phyloP scores from a whole-genome alignment of 208 protist species.

The Naegleria fowleri region DNA sequence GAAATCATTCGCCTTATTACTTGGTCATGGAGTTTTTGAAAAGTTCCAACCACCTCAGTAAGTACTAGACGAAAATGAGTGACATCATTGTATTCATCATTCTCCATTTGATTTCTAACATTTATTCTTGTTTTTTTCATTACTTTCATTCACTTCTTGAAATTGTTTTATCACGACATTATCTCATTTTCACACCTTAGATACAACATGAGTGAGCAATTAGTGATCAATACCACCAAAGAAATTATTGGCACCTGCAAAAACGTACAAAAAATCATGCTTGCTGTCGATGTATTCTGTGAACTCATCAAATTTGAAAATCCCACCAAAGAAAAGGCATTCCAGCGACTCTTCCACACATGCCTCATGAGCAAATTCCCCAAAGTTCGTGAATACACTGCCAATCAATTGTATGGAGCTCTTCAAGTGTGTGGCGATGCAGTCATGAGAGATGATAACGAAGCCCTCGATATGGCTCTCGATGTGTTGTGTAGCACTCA shows the following conservation, averaged over 20 bases:
- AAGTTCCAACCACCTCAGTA: background rate
- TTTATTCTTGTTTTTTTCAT: too few species aligned
- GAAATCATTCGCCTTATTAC: constrained; percentile 53
- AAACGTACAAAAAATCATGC: constrained; percentile 1
- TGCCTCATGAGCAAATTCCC: constrained; percentile 63
- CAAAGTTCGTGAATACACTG: constrained; percentile 73
- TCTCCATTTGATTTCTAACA: too few species aligned
- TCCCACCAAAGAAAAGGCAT: background rate
- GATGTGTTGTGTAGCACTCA: background rate
- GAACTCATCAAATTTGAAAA: background rate
- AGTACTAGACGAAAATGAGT: too few species aligned
- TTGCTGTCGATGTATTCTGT: background rate
- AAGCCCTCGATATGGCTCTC: background rate
- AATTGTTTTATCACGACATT: too few species aligned
- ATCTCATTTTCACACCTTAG: background rate
- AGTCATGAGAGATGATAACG: background rate
- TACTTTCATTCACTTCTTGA: too few species aligned
- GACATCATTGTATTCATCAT: too few species aligned
- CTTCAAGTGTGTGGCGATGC: constrained; percentile 53
- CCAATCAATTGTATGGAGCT: constrained; percentile 70
- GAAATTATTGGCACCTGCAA: background rate
- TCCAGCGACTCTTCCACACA: background rate
- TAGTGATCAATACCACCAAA: background rate
- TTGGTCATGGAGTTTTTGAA: constrained; percentile 55
- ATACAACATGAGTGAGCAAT: background rate